Percentiles rank a stretch among this genome's conserved stretches.
phyloP scores from a whole-genome alignment of 1,139 yeast genomes.

The Candida smagusa region DNA sequence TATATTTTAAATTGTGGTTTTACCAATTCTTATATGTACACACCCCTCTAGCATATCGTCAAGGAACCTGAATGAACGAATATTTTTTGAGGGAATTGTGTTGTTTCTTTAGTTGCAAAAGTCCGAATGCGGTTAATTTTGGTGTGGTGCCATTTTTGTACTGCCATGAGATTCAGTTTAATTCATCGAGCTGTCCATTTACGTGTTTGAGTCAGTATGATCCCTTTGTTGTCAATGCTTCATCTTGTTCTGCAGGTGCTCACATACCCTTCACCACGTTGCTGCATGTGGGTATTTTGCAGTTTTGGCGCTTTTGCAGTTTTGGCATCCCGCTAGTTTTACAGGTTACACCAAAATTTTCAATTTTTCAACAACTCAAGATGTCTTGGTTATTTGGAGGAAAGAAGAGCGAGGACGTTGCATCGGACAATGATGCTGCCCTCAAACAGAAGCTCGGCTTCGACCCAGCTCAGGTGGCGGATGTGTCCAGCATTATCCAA shows the following conservation, averaged over 20 bases:
- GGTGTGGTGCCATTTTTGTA: no score
- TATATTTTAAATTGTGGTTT: no score
- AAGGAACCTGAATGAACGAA: no score
- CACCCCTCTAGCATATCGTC: no score
- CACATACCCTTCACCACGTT: no score
- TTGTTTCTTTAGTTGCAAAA: not conserved
- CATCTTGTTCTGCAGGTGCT: no score
- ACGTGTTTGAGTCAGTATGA: no score
- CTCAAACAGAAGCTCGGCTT: slow-evolving; percentile 51
- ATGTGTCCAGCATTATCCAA: slow-evolving; percentile 59
- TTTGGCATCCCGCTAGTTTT: not conserved
- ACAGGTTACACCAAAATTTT: not conserved
- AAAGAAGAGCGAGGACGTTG: slow-evolving; percentile 16
- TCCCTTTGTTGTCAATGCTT: no score
- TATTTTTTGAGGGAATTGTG: not conserved
- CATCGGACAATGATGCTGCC: slow-evolving; percentile 8
- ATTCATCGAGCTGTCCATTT: no score
- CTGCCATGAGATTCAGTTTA: no score
- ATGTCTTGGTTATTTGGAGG: slow-evolving; percentile 77
- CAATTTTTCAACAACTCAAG: slow-evolving; percentile 2
- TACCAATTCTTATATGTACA: no score
- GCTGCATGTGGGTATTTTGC: not conserved
- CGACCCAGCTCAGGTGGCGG: slow-evolving; percentile 64
- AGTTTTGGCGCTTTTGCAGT: not conserved
- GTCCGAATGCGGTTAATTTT: not conserved